Base-by-base conservation (phyloP, 129 eudicot genomes). In the Lactuca sativa region DNA sequence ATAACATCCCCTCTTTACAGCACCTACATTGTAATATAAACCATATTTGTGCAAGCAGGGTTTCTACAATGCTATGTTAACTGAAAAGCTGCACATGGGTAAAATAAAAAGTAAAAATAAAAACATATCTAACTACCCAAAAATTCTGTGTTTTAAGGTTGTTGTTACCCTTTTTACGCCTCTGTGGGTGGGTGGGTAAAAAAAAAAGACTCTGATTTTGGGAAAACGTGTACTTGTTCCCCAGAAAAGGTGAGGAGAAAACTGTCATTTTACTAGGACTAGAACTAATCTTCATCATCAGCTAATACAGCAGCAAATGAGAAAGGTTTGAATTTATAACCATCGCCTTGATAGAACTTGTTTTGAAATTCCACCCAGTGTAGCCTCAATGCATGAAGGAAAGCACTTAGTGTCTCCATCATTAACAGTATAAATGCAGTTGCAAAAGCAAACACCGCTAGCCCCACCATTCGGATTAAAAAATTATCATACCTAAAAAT, bases 401-500 rank as follows among this genome's bases (percentile, higher is more conserved):
- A 93, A 64, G 98, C 98, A 74, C 98, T 93, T 48, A 93, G 96
- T 37, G 88, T 89, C 69, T 93, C 98, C 98, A 93, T 93, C 98
- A 87, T 86, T 38, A 93, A 92, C 66, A 93, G 81, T 74, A 89
- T 85, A 65, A 93, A 93, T 6, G 98, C 95, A 16, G 98, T 93
- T 69, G 98, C 98, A 83, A 93, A 93, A 33, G 87, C 89, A 61
- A 89, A 93, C 34, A 93, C 96, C 15, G 86, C 88, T 37, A 93
- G 82, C n/a, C 98, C 98, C 56, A 93, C 81, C 80, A 89, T 61
- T 15, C 95, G 95, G 58, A 93, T 78, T 56, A 89, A 49, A 56
- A 93, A 15, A 78, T 82, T 93, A 36, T 93, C 87, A 31, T 93
- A 93, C 85, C 98, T 93, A 80, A 82, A 86, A 15, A 52, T 4